Evolutionary conservation across 345 rosid species (phyloP), one percentile per base, ranked within the genome.

Genomic region (Reutealis trisperma): DNA sequence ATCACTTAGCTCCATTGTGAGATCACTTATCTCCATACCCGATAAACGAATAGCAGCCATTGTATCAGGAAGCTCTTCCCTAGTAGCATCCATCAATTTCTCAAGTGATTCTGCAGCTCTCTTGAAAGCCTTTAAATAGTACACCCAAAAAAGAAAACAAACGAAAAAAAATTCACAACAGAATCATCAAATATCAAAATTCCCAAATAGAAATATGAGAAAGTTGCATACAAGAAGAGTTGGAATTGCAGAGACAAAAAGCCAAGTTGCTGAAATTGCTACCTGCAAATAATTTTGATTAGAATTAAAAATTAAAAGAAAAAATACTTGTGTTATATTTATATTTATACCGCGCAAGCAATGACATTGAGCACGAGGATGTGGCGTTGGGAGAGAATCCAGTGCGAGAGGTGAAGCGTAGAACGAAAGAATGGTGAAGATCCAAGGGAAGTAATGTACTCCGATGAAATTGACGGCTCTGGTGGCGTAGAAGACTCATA

Each of bases 1-100:
- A 85, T 93, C 96, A 65, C 93, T 93, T 68, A 94, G 94, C 89
- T 94, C 97, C 93, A 88, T 88, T 0, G 97, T 93, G 37, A 94
- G 86, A 87, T 93, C 98, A 78, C 92, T 90, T 49, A 94, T 94
- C 90, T 94, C 99, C 98, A 94, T 94, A 69, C 98, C 98, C 0
- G 99, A 91, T 75, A 94, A 84, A 2, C 98, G 88, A 66, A 94
- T 72, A 27, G 98, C 98, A 66, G 96, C 98, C 99, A 94, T 93
- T 63, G 97, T 94, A 80, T 87, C 93, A 1, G 99, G 98, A 72
- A 94, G 89, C 86, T 91, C 99, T 75, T 91, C 97, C 87, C 96
- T 89, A 1, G 93, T 84, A 24, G 83, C 90, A 89, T 94, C 98
- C 89, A 93, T 77, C 75, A 94, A 88, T 87, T 93, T 90, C 80